Base-by-base conservation (phyloP, 345 rosid species). In the Geranium rotundifolium region DNA sequence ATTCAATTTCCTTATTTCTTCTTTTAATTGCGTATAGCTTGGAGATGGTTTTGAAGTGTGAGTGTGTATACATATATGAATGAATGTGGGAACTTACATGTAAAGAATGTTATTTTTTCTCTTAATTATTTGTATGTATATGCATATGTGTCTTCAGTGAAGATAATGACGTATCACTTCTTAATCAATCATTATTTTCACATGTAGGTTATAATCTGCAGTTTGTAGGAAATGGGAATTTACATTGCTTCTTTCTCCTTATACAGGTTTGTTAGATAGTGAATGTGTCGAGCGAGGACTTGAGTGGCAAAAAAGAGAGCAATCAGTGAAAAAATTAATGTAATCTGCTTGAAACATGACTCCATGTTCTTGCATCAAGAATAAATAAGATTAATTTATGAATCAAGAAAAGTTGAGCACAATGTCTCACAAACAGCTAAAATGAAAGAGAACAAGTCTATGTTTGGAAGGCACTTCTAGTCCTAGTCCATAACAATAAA, bases 201-300 rank as follows among this genome's bases (percentile, higher is more conserved):
- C 37, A n/a, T n/a, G n/a, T n/a, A 31, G 37, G 37, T 31, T 31
- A 2, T 31, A 7, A 31, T 2, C 3, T 31, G 37, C n/a, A 31
- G 3, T 31, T 31, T 31, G 37, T 3, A 31, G 37, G 37, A 31
- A 31, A 31, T 31, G 37, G 37, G 37, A 31, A 31, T 31, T 31
- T 2, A 31, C 37, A 31, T 31, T 31, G 37, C 37, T 31, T 31
- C 37, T 52, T 58, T 19, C 29, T 46, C 59, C 69, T 12, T 63
- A 17, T 56, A 39, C 78, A 92, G 96, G 99, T 56, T 77, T 89
- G 79, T 63, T 93, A 64, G 99, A 90, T 67, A n/a, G n/a, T n/a
- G n/a, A 92, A 89, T 54, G 99, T 92, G 66, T 76, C 89, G 70
- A 92, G 97, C 56, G 97, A 92, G 72, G 87, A 89, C 69, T 71